Base-by-base conservation (phyloP, 1,284 basidiomycete genomes). In the Porodaedalea pini region DNA sequence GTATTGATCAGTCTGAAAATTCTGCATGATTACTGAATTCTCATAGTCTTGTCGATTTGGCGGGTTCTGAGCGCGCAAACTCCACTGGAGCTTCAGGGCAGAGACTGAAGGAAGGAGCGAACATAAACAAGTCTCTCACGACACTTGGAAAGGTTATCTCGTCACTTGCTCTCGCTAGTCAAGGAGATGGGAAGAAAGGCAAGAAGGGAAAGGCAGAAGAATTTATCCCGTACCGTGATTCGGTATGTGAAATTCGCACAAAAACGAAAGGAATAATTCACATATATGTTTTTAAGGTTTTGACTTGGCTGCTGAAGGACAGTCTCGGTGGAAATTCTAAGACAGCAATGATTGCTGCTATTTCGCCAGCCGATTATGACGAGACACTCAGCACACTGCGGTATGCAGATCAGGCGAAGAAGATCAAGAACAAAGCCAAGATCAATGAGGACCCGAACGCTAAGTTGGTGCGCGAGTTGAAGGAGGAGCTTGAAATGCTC, bases 361-460 rank as follows among this genome's bases (percentile, higher is more conserved):
- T 99, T 63, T 89, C 94, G 21, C 95, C 95, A 15, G 95, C 95
- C 36, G 95, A 98, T 73, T 96, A 98, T 71, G 96, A 99, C 64
- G 96, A 99, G 74, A 98, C 96, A 11, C 77, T 98, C 60, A 94
- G 92, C 74, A 96, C 94, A 2, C 76, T 96, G 58, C 87, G 96
- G 2, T 99, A 99, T 73, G 97, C 96, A 63, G 95, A 98, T 76
- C 93, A 92, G 69, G 95, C 96, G 25, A 99, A 99, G 86, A 97
- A 96, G 85, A 99, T 99, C 78, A 97, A 96, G 86, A 99, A 98
- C 74, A 97, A 98, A 78, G 96, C 96, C 15, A 85, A 98, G 52
- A 92, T 99, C 65, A 99, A 99, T 72, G 96, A 99, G 74, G 96
- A 99, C 79, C 95, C 97, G 17, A 99, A 98, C 68, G 96, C 96